A percentile compares a stretch with the other conserved stretches of the same genome.
Conservation (phyloP, 805 yeast species). For the Starmerella bacillaris region DNA sequence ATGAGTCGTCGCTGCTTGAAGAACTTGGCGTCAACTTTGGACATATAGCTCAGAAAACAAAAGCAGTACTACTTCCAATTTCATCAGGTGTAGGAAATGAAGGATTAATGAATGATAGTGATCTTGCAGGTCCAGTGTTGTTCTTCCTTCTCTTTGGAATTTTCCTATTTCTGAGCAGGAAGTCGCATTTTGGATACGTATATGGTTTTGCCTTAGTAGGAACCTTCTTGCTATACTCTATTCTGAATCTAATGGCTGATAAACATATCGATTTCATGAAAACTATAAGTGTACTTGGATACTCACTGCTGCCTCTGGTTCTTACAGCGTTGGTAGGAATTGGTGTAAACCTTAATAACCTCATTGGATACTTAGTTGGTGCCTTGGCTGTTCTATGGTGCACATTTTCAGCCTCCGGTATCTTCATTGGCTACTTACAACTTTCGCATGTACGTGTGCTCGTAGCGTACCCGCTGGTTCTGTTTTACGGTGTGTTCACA, state of each 20-base stretch:
- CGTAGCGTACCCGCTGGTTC: constrained; percentile 80
- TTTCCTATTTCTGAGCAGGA: constrained; percentile 63
- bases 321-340: constrained; percentile 57
- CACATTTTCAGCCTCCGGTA: constrained; percentile 81
- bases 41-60: constrained; percentile 66
- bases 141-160: constrained; percentile 80
- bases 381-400: constrained; percentile 68
- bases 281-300: constrained; percentile 84
- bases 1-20: constrained; percentile 84
- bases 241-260: constrained; percentile 71
- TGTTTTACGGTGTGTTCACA: constrained; percentile 87
- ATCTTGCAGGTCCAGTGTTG: constrained; percentile 84
- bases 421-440: constrained; percentile 70
- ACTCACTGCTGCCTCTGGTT: constrained; percentile 81
- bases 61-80: constrained; percentile 69
- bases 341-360: constrained; percentile 46
- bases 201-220: constrained; percentile 94
- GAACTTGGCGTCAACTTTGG: constrained; percentile 84
- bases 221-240: constrained; percentile 60
- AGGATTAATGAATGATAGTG: constrained; percentile 73
- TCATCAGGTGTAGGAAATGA: constrained; percentile 36
- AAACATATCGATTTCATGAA: constrained; percentile 33
- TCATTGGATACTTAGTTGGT: constrained; percentile 53
- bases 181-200: constrained; percentile 89
- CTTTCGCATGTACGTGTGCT: constrained; percentile 71